Conservation (phyloP, 2,329 filamentous ascomycete genomes). For the Dissoconium aciculare region DNA sequence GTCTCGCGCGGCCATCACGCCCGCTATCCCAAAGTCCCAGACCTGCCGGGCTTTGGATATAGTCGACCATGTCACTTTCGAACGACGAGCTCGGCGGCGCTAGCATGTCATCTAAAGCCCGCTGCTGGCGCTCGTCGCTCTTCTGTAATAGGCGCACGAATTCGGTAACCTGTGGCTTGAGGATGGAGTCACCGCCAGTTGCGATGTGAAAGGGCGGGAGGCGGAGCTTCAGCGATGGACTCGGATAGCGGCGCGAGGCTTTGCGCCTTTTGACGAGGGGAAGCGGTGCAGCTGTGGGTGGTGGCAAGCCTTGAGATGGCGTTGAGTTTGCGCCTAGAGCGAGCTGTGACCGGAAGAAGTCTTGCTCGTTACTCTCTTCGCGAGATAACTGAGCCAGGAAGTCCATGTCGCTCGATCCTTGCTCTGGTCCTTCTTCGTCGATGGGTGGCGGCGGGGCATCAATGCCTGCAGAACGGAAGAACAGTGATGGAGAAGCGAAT, state of each 20-base stretch:
- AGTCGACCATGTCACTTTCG: too few species aligned
- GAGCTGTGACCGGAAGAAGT: conserved; percentile 14
- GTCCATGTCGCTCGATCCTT: conserved; percentile 21
- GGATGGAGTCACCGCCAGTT: conserved; percentile 24
- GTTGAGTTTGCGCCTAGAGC: conserved; percentile 11
- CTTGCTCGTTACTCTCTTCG: too few species aligned
- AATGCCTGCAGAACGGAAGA: conserved; percentile 33
- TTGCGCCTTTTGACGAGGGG: conserved; percentile 11
- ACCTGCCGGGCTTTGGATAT: too few species aligned
- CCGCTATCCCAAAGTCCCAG: conserved; percentile 14
- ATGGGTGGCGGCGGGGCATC: conserved; percentile 12
- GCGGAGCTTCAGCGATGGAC: conserved; percentile 24
- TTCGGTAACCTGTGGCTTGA: conserved; percentile 29
- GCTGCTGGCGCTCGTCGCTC: conserved; percentile 27
- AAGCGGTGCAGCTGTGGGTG: not conserved
- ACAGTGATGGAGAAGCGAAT: conserved; percentile 36
- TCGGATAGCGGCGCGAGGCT: conserved; percentile 29
- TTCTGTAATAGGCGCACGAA: conserved; percentile 26
- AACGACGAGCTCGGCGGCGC: too few species aligned
- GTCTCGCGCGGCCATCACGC: conserved; percentile 8
- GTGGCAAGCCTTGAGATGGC: not conserved
- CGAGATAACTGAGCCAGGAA: conserved; percentile 17
- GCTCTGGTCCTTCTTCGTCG: not conserved
- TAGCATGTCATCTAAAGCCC: too few species aligned
- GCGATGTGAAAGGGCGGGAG: conserved; percentile 30